Evolutionary conservation across 768 basidiomycete species (phyloP), one percentile per base, ranked within the genome.

Genomic region (Gloeophyllum trabeum): DNA sequence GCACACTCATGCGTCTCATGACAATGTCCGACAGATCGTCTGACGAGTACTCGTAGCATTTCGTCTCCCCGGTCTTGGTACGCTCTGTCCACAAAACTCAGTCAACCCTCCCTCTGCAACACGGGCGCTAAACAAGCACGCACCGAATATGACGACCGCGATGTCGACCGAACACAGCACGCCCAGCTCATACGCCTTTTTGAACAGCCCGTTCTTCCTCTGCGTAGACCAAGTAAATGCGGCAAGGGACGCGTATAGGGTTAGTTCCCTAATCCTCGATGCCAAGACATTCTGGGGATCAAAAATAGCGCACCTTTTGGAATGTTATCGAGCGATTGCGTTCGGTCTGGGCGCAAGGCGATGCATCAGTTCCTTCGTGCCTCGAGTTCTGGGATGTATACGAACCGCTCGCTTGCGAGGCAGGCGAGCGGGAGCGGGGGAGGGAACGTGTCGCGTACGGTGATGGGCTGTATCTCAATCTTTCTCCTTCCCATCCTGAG

Each of bases 181-280:
- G 12, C 36, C 36, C 20, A 37, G 20, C 36, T 37, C 36, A 37
- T 37, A 37, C 20, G 36, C 36, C 36, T 37, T 37, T 19, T 37
- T 37, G 10, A 37, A 21, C 20, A 37, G 20, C 7, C 36, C 36
- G 10, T 10, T 10, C 20, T 37, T 37, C 10, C 36, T 10, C 36
- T 37, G 36, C 10, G 16, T 10, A 7, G 36, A 7, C 36, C 13
- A 21, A 21, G 36, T 37, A 10, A 21, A 37, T 10, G 20, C 28
- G 28, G 16, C 16, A 16, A 16, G 10, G 28, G 16, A 10, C 10
- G 28, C 28, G 28, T 10, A 32, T 16, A 32, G 28, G 28, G 28
- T 32, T 16, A 32, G 28, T 32, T 32, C n/a, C n/a, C n/a, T n/a
- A n/a, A n/a, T n/a, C n/a, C n/a, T n/a, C n/a, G n/a, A n/a, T 32